Percentiles rank a stretch among this genome's conserved stretches.
Evolutionary conservation across 2,329 filamentous ascomycete species (phyloP).

Genomic region (Fusarium siculi): DNA sequence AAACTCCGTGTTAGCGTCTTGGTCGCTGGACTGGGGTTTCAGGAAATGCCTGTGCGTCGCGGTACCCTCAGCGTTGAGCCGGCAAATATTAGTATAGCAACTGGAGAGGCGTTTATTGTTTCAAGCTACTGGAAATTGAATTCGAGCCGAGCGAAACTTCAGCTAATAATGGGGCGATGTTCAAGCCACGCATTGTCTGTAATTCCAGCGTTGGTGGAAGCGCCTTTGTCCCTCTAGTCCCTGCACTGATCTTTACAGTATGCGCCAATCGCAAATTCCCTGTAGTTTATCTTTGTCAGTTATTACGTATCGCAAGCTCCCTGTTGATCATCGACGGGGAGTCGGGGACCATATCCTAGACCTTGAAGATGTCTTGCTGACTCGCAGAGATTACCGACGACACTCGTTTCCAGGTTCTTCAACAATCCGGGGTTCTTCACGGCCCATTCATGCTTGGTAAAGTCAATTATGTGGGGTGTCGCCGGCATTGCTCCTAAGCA

Average conservation of each 20-base stretch:
- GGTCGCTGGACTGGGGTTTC: not conserved
- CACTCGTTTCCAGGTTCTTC: not conserved
- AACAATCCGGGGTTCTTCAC: not conserved
- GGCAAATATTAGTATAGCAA: not conserved
- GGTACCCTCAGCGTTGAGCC: not conserved
- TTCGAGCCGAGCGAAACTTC: not conserved
- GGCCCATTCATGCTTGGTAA: not conserved
- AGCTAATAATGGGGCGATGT: not conserved
- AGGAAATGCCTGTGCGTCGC: not conserved
- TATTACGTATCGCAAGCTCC: not conserved
- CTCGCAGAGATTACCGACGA: constrained; percentile 5
- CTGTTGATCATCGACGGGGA: not conserved
- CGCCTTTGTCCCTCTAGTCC: not conserved
- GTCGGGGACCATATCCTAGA: not conserved
- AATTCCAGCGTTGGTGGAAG: not conserved
- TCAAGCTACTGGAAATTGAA: not conserved
- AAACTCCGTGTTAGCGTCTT: not conserved
- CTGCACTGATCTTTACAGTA: not conserved
- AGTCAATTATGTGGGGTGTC: not conserved
- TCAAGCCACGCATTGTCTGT: not conserved
- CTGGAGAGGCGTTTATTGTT: not conserved
- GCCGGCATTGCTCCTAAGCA: not conserved
- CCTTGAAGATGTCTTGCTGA: not conserved
- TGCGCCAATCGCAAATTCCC: not conserved
- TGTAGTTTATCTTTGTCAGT: not conserved